phyloP scores from a whole-genome alignment of 2,329 filamentous ascomycete species.

The Ceratocystis cacaofunesta region DNA sequence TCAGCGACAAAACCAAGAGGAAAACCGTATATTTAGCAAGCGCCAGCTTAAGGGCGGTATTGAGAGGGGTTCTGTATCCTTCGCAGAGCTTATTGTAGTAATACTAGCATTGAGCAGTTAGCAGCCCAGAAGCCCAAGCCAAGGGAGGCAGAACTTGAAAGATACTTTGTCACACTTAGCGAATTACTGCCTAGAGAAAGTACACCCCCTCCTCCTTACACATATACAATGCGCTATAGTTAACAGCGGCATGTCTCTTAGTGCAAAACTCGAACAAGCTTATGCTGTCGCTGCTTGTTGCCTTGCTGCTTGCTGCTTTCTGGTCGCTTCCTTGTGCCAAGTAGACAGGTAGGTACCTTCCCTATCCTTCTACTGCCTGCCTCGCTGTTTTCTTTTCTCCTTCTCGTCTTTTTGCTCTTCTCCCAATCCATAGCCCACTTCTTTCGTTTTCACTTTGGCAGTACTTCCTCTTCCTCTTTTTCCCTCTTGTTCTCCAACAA shows the following conservation, averaged over 20 bases:
- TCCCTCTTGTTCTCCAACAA: conserved; percentile 2
- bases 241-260: background rate
- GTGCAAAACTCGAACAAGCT: background rate
- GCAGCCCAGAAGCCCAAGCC: background rate
- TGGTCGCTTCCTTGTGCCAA: background rate
- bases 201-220: background rate
- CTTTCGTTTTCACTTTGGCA: conserved; percentile 1
- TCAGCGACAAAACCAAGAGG: background rate
- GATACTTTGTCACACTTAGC: conserved; percentile 3
- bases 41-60: background rate
- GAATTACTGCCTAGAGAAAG: background rate
- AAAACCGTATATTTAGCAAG: background rate
- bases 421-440: conserved; percentile 8
- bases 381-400: conserved; percentile 3
- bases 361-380: background rate
- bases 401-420: conserved; percentile 8
- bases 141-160: background rate
- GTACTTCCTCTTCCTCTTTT: conserved; percentile 7
- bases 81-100: too few relatives aligned
- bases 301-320: background rate
- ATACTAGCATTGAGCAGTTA: background rate
- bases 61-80: too few relatives aligned
- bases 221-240: background rate
- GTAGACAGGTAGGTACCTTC: background rate
- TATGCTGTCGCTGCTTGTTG: background rate